Base-by-base conservation (phyloP, 805 yeast genomes). In the Candida sonorensis region DNA sequence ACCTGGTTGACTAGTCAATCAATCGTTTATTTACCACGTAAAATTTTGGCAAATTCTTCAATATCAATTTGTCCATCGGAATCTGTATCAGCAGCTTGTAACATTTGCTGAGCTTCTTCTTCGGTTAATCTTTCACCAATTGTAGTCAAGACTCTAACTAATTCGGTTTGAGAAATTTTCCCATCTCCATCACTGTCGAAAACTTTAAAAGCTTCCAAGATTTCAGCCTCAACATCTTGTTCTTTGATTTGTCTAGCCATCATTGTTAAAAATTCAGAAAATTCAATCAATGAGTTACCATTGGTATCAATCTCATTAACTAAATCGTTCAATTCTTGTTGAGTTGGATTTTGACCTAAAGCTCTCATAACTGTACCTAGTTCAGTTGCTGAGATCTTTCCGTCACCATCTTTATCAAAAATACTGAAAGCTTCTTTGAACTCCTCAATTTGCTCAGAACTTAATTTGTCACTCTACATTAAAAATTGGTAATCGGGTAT, bases 331-430 rank as follows among this genome's bases (percentile, higher is more conserved):
- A 92, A 81, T 62, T 92, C 98, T 45, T 87, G 78, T 61, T 92
- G 97, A 31, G 94, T 79, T 23, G 98, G 98, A 53, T 90, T 90
- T 62, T 87, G 92, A 32, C 98, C 98, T 54, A 92, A 70, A n/a
- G 97, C 85, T 66, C 98, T 81, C 98, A 92, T 92, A 33, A 92
- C 98, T 4, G 96, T 87, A 44, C 97, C 97, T 47, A 92, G 72
- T 64, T 92, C 98, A 53, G 84, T 75, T 48, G 96, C 84, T 37
- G 96, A 86, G 67, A 92, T 92, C 55, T 86, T 85, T 29, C 98
- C 98, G 62, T 88, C 97, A 54, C 88, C 82, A 59, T 92, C 95
- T 60, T 87, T 87, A 69, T 92, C 98, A 50, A 92, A 92, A 44
- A 92, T 75, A 40, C 97, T 86, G 59, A 92, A 92, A 5, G 98